Conservation (phyloP, 805 yeast genomes). For the Saccharomycopsis guyanensis region DNA sequence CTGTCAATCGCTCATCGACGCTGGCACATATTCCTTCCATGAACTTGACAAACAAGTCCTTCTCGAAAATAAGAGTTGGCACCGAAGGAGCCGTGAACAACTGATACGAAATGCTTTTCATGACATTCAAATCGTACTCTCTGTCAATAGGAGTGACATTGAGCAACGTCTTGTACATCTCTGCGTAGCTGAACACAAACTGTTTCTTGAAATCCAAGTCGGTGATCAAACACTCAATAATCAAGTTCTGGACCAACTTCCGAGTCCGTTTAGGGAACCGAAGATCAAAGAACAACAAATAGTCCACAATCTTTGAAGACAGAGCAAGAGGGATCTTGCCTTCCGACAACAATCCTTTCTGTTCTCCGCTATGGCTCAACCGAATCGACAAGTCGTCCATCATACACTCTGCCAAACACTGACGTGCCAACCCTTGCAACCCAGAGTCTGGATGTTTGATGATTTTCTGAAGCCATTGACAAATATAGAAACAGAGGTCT, state of each 20-base stretch:
- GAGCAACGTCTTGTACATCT: slow-evolving; percentile 8
- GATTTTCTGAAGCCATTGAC: slow-evolving; percentile 11
- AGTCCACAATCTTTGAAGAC: slow-evolving; percentile 24
- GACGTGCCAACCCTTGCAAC: slow-evolving; percentile 4
- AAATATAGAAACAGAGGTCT: slow-evolving; percentile 11
- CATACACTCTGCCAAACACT: slow-evolving; percentile 2
- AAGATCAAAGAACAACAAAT: slow-evolving; percentile 48
- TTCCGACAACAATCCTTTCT: slow-evolving; percentile 1
- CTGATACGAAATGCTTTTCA: slow-evolving; percentile 73
- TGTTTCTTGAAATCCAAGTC: slow-evolving; percentile 36
- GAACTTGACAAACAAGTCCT: not conserved
- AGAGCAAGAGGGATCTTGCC: slow-evolving; percentile 26
- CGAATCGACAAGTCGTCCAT: not conserved
- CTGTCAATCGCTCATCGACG: not conserved
- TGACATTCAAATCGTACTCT: slow-evolving; percentile 77
- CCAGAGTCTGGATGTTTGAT: slow-evolving; percentile 6
- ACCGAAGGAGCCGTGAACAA: slow-evolving; percentile 84
- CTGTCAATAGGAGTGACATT: slow-evolving; percentile 44
- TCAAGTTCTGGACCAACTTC: slow-evolving; percentile 36
- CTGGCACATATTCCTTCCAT: not conserved
- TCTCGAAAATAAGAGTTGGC: slow-evolving; percentile 2
- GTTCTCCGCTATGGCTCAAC: not conserved
- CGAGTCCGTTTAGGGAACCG: slow-evolving; percentile 50
- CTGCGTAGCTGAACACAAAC: not conserved
- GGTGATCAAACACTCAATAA: slow-evolving; percentile 51